Evolutionary conservation across 108 stramenopile species (phyloP), one percentile per base, ranked within the genome.

Genomic region (Nannochloropsis gaditana): DNA sequence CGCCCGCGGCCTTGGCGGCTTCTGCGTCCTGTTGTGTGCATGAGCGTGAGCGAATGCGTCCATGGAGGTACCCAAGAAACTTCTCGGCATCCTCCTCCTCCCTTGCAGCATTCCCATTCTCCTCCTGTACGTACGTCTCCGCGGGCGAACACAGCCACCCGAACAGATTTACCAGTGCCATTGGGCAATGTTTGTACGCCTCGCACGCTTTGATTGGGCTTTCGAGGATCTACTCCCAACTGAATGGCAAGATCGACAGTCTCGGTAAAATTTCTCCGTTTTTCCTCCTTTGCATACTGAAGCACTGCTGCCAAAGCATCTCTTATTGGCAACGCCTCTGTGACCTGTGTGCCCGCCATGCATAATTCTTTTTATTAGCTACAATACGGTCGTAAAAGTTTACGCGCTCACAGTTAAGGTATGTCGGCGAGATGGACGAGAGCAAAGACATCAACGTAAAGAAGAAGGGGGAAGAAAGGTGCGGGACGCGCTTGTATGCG

Each of bases 191-290:
- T 83, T 41, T 95, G 83, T 1, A 93, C 91, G 82, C 97, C 96
- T 45, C 96, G 92, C 6, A 99, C 84, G 9, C 92, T 91, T 86
- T 99, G 96, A 73, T 95, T 95, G 9, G 96, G 94, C 88, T 96
- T 96, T 42, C 98, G 92, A 10, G 96, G 96, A 91, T 99, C 98
- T 2, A 99, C 83, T 89, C 95, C 95, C 47, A 96, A 88, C 80
- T 94, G 93, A 44, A 98, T 81, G 17, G 95, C 94, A 83, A 98
- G 31, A 44, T 96, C 95, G 19, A 98, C 86, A 9, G 95, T 94
- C 88, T 98, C 90, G 45, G 85, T 89, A 79, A 91, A 91, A 9
- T 85, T 88, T 5, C 84, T 42, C 31, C 21, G 44, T 21, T 47
- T 89, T 43, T 93, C 92, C n/a, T 85, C 87, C 43, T 93, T 86